phyloP scores from a whole-genome alignment of 2,329 filamentous ascomycete genomes.

The Stemphylium lycopersici region DNA sequence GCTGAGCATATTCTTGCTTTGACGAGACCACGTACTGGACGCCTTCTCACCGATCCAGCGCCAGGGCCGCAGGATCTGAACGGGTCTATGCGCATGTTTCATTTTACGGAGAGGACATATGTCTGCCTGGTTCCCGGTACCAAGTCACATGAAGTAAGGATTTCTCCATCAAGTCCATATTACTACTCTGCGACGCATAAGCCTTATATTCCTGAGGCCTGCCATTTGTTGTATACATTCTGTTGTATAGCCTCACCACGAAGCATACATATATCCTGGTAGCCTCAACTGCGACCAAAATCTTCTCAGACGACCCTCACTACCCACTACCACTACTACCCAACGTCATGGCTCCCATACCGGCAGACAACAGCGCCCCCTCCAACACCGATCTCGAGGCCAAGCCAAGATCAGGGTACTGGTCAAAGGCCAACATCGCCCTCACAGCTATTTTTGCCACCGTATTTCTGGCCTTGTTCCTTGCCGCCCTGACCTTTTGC shows the following conservation, averaged over 20 bases:
- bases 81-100: slow-evolving; percentile 31
- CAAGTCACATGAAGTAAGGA: slow-evolving; percentile 6
- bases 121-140: slow-evolving; percentile 25
- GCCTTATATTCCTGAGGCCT: slow-evolving; percentile 30
- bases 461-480: slow-evolving; percentile 28
- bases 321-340: background rate
- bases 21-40: slow-evolving; percentile 29
- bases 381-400: slow-evolving; percentile 12
- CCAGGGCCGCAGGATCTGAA: slow-evolving; percentile 19
- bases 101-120: slow-evolving; percentile 34
- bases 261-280: background rate
- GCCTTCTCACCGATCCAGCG: slow-evolving; percentile 28
- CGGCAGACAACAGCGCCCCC: slow-evolving; percentile 19
- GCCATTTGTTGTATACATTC: slow-evolving; percentile 17
- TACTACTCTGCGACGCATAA: slow-evolving; percentile 11
- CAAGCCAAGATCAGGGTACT: slow-evolving; percentile 25
- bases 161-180: slow-evolving; percentile 16
- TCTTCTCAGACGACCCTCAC: background rate
- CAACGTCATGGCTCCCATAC: slow-evolving; percentile 35
- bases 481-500: slow-evolving; percentile 28
- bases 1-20: slow-evolving; percentile 35
- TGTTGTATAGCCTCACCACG: slow-evolving; percentile 14
- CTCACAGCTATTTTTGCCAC: slow-evolving; percentile 33
- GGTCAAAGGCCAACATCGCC: slow-evolving; percentile 37
- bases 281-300: background rate